These are phyloP conservation scores for Mortierella alpina DNA, from an alignment of 192 early-diverging fungal species.

Conservation along the genomic window DNA sequence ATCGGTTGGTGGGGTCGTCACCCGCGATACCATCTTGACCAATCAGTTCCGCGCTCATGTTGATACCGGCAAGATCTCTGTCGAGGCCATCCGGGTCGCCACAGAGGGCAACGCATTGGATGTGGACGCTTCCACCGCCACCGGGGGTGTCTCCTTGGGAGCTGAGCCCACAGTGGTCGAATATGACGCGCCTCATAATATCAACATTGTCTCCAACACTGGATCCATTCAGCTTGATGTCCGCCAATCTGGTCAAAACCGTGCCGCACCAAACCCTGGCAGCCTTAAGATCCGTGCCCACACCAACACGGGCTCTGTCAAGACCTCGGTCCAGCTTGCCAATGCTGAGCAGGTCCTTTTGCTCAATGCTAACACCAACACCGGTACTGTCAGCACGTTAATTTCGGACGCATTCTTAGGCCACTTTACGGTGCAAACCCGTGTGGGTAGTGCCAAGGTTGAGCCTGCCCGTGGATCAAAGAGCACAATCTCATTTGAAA, in stretches of 20 bases:
- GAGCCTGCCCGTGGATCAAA: background rate
- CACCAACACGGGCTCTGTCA: slow-evolving; percentile 10
- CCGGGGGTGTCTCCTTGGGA: background rate
- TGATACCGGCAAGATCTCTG: slow-evolving; percentile 6
- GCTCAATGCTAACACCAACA: background rate
- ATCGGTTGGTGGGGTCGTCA: slow-evolving; percentile 1
- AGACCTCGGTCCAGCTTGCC: slow-evolving; percentile 1
- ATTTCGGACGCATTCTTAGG: slow-evolving; percentile 37
- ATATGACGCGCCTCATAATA: slow-evolving; percentile 1
- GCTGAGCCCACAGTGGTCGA: slow-evolving; percentile 12
- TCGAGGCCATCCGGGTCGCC: slow-evolving; percentile 13
- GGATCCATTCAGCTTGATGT: slow-evolving; percentile 14
- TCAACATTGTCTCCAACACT: slow-evolving; percentile 6
- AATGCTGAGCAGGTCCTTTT: slow-evolving; percentile 3
- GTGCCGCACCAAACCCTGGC: slow-evolving; percentile 3
- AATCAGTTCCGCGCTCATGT: slow-evolving; percentile 7
- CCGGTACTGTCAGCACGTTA: background rate
- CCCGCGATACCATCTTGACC: background rate
- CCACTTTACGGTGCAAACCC: slow-evolving; percentile 8
- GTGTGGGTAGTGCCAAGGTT: background rate
- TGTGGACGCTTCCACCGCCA: background rate
- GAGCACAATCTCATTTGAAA: slow-evolving; percentile 24
- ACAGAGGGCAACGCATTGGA: slow-evolving; percentile 10
- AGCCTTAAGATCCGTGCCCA: background rate
- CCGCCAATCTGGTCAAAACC: background rate